Evolutionary conservation across 148 eudicot species (phyloP), one percentile per base, ranked within the genome.

Genomic region (Euryodendron excelsum): DNA sequence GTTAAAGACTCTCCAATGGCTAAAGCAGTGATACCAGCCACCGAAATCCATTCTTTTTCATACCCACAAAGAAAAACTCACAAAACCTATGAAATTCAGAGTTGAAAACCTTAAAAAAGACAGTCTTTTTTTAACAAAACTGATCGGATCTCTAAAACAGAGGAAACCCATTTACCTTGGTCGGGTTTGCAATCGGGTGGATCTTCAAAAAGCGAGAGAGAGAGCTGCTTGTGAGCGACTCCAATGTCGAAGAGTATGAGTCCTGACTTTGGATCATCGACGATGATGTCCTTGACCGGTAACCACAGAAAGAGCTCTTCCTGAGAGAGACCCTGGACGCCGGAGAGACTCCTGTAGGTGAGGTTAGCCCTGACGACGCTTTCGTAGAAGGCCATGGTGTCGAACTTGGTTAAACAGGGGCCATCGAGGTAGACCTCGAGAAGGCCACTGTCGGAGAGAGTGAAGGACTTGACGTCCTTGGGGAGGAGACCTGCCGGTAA

Each of bases 201-300:
- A 85, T 90, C 91, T 83, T 92, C 97, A 81, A 92, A 92, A 27
- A 92, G 81, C 0, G 97, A 92, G 1, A 92, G 77, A 60, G 97
- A 92, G 18, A 90, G 84, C 44, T 92, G 94, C 64, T 92, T 90
- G n/a, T 90, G 90, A 78, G 94, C 97, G 77, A 92, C 69, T 8
- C 97, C 97, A 84, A 92, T 90, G 68, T 92, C 94, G 72, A 92
- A 90, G 83, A 92, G 78, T 2, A 92, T 92, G 39, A 92, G 62
- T 1, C 97, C 97, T 27, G 97, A 92, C 45, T 58, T 84, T 12
- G 94, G 97, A 63, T 92, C 94, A 80, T 85, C 82, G 23, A 92
- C 88, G 44, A 87, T 82, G 3, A 92, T 92, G 41, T 82, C 93
- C 47, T 87, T 88, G 5, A 92, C 93, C 0, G 97, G 97, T 2